These are phyloP conservation scores for Apophysomyces variabilis DNA, from an alignment of 371 early-diverging fungal genomes.

Conservation along the genomic window DNA sequence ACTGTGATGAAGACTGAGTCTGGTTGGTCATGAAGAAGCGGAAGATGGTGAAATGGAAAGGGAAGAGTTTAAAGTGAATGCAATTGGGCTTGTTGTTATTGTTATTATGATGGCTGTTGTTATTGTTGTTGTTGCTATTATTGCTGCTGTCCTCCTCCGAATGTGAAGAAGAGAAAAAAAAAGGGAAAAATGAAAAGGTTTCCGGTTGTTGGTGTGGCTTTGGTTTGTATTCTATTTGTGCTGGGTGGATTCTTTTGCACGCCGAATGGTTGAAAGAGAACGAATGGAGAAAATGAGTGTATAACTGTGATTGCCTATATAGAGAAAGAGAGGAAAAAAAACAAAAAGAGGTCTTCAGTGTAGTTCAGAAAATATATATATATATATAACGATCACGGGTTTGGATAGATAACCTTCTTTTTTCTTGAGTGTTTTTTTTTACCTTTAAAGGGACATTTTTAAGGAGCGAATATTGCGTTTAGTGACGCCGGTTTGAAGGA, in stretches of 20 bases:
- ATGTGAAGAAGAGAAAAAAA: background rate
- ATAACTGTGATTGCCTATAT: background rate
- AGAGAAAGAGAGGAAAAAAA: conserved; percentile 7
- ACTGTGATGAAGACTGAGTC: conserved; percentile 23
- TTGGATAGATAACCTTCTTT: background rate
- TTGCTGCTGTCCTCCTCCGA: background rate
- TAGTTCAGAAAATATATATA: background rate
- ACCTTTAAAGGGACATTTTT: conserved; percentile 8
- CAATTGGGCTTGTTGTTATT: background rate
- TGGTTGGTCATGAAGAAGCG: conserved; percentile 16
- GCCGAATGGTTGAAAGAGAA: background rate
- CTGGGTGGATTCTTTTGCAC: background rate
- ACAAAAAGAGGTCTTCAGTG: conserved; percentile 4
- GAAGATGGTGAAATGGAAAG: background rate
- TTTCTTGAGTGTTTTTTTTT: background rate
- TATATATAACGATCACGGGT: background rate
- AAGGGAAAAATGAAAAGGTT: background rate
- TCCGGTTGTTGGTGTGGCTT: background rate
- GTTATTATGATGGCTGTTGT: background rate
- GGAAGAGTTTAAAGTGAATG: background rate
- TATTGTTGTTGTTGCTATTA: background rate
- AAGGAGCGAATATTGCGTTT: background rate
- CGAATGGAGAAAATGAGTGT: conserved; percentile 3
- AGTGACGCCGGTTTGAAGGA: background rate
- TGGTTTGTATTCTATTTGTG: background rate